Base-by-base conservation (phyloP, 73 alveolate species). In the Effrenium voratum region DNA sequence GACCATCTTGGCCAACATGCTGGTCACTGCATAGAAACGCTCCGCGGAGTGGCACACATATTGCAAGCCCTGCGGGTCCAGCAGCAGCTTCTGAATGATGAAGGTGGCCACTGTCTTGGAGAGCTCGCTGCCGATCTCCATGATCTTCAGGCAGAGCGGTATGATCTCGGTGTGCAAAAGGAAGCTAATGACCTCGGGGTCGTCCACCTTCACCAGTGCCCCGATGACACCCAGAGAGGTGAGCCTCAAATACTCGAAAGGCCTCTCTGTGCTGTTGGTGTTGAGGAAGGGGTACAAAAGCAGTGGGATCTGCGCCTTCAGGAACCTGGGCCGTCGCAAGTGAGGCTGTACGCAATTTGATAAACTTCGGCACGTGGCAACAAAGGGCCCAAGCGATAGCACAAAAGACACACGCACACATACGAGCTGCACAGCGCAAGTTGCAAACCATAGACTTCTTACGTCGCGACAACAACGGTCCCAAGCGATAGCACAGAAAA, bases 191-290 rank as follows among this genome's bases (percentile, higher is more conserved):
- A 30, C 86, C 49, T 81, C 99, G 41, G 99, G 99, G 86, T 99
- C 99, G 97, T 99, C 99, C 59, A 99, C 99, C 99, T 99, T 99
- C 46, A 99, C 99, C 46, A 99, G 98, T 22, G 99, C 99, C 4
- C 99, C 99, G 83, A 99, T 99, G 46, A 99, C 99, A 44, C 99
- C 99, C 47, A 99, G 99, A 49, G 99, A 99, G 3, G 99, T 99
- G 49, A 99, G 99, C 90, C 99, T 99, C 66, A 99, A 88, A 95
- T 99, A 99, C 96, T 99, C 99, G 93, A 99, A 99, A 40, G 99
- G 99, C 72, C 92, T 45, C 73, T 60, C 85, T 76, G 99, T 99
- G 72, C 99, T 99, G 81, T 99, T 99, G 82, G 99, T 99, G 99
- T 99, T 99, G 55, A 99, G 99, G 98, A 99, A 99, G 3, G 99